Base-by-base conservation (phyloP, 768 basidiomycete species). In the Rhizopogon rudus region DNA sequence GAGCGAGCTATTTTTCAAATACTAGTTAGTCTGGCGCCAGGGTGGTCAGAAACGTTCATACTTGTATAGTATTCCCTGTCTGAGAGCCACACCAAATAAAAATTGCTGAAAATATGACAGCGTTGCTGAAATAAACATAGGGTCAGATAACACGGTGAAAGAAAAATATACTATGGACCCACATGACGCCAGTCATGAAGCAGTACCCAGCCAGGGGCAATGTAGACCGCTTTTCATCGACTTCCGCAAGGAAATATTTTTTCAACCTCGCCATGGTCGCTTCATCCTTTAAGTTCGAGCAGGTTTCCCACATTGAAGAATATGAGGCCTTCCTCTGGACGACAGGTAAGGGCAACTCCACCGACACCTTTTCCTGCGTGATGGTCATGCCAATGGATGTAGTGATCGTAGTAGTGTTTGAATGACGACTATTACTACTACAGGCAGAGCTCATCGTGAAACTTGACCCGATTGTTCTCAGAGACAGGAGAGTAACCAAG, bases 81-180 rank as follows among this genome's bases (percentile, higher is more conserved):
- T 90, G 88, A 71, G 88, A 90, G 29, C 83, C 88, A 65, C 84
- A 87, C 87, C 88, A 91, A 8, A 89, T 82, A 68, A 85, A 90
- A 54, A 88, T 76, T 4, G 88, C 84, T 39, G 86, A 81, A 73
- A 90, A 90, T 1, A 83, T 83, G 42, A 89, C 72, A 1, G 79
- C 78, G 62, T 86, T 83, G 28, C 86, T 88, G 54, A 13, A 31
- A 9, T n/a, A 39, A 7, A 12, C 41, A 22, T 37, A 16, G 33
- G 17, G 25, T 54, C 25, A 17, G 55, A 48, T 35, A 25, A 41
- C 42, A 17, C 46, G 25, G 22, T 51, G 17, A 29, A 53, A 9
- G 40, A 41, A 20, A 28, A n/a, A 44, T 28, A 16, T 53, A 5
- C 25, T 25, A 25, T 48, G 25, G 7, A 73, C 82, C 58, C 58